Evolutionary conservation across 306 rosid genomes (phyloP).

Genomic region (Prinsepia uniflora): DNA sequence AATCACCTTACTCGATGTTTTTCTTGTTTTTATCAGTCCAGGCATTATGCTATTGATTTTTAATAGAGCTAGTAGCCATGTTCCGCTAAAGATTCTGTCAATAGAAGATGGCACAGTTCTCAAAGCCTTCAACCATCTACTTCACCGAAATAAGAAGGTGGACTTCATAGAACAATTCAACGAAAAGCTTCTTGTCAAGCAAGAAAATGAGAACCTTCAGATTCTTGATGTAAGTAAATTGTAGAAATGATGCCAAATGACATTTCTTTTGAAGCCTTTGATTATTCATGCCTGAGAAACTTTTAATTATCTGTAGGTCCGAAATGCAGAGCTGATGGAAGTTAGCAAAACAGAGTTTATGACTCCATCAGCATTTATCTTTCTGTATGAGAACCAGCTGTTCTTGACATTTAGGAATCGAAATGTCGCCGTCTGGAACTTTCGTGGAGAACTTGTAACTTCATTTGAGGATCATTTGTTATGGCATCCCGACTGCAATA

Average conservation of each 20-base stretch:
- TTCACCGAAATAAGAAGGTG: slow-evolving; percentile 75
- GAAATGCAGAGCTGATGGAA: slow-evolving; percentile 61
- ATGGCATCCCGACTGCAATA: slow-evolving; percentile 91
- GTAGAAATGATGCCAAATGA: slow-evolving; percentile 6
- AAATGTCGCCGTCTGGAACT: slow-evolving; percentile 80
- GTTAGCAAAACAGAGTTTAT: slow-evolving; percentile 67
- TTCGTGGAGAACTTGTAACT: slow-evolving; percentile 82
- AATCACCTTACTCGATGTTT: slow-evolving; percentile 13
- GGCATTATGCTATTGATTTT: slow-evolving; percentile 79
- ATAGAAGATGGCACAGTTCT: slow-evolving; percentile 91
- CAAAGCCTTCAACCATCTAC: slow-evolving; percentile 69
- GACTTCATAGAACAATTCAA: slow-evolving; percentile 88
- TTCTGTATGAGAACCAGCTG: slow-evolving; percentile 75
- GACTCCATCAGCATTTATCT: slow-evolving; percentile 87
- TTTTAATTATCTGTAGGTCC: slow-evolving; percentile 43
- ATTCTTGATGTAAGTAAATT: slow-evolving; percentile 66
- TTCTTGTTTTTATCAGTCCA: slow-evolving; percentile 47
- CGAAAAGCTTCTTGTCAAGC: slow-evolving; percentile 89
- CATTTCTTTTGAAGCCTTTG: slow-evolving; percentile 3
- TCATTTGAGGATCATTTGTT: slow-evolving; percentile 78
- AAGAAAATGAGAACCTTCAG: slow-evolving; percentile 83
- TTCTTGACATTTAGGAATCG: slow-evolving; percentile 78
- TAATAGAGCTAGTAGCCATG: slow-evolving; percentile 57
- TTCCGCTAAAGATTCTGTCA: slow-evolving; percentile 73
- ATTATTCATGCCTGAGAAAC: not conserved